phyloP scores from a whole-genome alignment of 2,329 filamentous ascomycete species.

The Madurella fahalii region DNA sequence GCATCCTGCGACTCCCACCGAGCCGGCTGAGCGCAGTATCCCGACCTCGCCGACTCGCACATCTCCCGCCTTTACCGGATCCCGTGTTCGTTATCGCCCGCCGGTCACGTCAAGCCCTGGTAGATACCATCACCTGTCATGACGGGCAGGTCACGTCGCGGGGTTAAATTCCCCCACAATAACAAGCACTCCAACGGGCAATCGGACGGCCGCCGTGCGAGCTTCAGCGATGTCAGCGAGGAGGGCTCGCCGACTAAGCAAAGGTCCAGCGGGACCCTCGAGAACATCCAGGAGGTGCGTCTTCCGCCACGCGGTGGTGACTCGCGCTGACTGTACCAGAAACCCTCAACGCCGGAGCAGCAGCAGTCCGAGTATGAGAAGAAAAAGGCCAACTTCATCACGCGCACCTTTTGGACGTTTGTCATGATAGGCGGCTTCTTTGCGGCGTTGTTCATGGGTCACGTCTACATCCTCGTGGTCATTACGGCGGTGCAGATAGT shows the following conservation, averaged over 20 bases:
- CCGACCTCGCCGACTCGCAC: not conserved
- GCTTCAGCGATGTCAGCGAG: constrained; percentile 69
- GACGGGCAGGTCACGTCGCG: constrained; percentile 41
- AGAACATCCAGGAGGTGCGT: constrained; percentile 37
- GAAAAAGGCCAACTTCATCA: constrained; percentile 98
- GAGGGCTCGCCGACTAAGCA: constrained; percentile 39
- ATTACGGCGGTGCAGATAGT: constrained; percentile 93
- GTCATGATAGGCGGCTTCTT: constrained; percentile 97
- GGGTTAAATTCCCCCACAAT: constrained; percentile 50
- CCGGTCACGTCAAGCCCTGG: no score
- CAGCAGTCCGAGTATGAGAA: constrained; percentile 77
- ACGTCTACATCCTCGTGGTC: constrained; percentile 93
- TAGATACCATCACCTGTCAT: constrained; percentile 18
- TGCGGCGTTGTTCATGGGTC: constrained; percentile 84
- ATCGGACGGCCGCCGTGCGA: constrained; percentile 58
- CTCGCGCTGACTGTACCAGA: constrained; percentile 31
- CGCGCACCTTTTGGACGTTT: constrained; percentile 93
- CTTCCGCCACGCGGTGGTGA: not conserved
- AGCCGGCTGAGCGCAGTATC: not conserved
- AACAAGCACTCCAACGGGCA: constrained; percentile 39
- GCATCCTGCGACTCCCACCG: not conserved
- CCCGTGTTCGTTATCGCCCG: no score
- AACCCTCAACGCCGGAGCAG: constrained; percentile 37
- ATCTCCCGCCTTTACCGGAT: not conserved
- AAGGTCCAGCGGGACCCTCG: constrained; percentile 29